phyloP scores from a whole-genome alignment of 2,329 filamentous ascomycete species.

The Microsporum ferrugineum region DNA sequence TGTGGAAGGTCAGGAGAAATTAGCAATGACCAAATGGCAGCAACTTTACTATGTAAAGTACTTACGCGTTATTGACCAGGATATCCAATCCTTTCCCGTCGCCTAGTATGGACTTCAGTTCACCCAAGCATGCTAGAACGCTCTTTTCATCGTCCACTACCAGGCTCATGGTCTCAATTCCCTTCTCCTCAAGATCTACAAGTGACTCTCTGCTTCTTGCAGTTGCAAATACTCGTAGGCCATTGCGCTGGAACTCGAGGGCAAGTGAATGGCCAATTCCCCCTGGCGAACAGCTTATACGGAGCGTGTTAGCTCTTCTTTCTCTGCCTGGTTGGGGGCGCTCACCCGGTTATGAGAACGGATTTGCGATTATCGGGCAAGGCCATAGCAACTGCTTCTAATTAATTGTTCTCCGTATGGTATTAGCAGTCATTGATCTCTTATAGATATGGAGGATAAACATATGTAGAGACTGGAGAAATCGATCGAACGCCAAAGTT shows the following conservation, averaged over 20 bases:
- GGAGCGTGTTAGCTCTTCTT: neutral
- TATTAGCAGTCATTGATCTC: no score
- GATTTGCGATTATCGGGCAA: conserved; percentile 26
- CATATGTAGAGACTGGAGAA: no score
- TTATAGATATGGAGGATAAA: no score
- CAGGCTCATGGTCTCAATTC: conserved; percentile 45
- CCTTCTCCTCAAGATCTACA: conserved; percentile 37
- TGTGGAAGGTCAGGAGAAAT: neutral
- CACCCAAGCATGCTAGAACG: conserved; percentile 37
- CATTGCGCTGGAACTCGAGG: conserved; percentile 43
- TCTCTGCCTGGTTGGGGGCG: neutral
- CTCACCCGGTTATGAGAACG: conserved; percentile 35
- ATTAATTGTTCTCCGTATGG: neutral
- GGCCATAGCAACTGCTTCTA: neutral
- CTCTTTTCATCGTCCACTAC: conserved; percentile 43
- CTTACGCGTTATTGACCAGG: conserved; percentile 48
- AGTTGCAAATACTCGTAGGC: conserved; percentile 48
- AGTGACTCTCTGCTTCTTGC: conserved; percentile 42
- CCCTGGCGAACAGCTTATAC: conserved; percentile 39
- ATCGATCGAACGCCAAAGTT: no score
- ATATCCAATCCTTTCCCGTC: conserved; percentile 41
- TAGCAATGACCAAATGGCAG: neutral
- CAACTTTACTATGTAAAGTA: conserved; percentile 2
- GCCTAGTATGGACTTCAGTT: conserved; percentile 37
- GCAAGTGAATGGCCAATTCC: conserved; percentile 50